phyloP scores from a whole-genome alignment of 345 rosid genomes.

The Citropsis articulata region DNA sequence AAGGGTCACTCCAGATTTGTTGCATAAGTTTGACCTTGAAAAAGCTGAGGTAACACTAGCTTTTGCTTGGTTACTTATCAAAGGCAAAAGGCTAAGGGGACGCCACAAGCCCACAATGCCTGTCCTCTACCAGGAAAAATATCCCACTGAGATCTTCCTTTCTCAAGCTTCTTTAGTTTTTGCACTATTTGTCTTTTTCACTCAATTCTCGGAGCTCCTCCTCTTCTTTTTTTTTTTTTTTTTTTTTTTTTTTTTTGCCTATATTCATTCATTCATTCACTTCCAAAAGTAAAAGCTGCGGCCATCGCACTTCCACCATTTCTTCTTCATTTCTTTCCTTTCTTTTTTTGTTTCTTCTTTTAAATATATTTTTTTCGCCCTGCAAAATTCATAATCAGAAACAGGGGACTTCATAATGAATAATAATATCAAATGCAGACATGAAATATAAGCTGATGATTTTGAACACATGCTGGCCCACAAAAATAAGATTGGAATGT shows the following conservation, averaged over 20 bases:
- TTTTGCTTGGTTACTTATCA: constrained; percentile 23
- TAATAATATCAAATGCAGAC: background rate
- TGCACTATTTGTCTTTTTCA: constrained; percentile 30
- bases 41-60: background rate
- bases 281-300: constrained; percentile 38
- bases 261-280: constrained; percentile 3
- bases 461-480: constrained; percentile 3
- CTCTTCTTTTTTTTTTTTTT: background rate
- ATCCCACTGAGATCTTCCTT: constrained; percentile 59
- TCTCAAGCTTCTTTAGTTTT: constrained; percentile 15
- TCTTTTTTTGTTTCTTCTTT: background rate
- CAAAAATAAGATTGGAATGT: no score
- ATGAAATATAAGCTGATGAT: background rate
- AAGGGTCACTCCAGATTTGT: constrained; percentile 26
- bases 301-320: constrained; percentile 17
- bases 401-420: background rate
- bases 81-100: constrained; percentile 39
- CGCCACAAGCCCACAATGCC: constrained; percentile 53
- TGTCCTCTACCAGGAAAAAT: constrained; percentile 50
- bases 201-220: constrained; percentile 10
- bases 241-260: background rate
- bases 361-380: constrained; percentile 14
- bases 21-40: constrained; percentile 36
- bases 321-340: constrained; percentile 19
- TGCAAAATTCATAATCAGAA: constrained; percentile 23